Percentiles rank a stretch among this genome's conserved stretches.
phyloP scores from a whole-genome alignment of 345 rosid species.

The Punica granatum region DNA sequence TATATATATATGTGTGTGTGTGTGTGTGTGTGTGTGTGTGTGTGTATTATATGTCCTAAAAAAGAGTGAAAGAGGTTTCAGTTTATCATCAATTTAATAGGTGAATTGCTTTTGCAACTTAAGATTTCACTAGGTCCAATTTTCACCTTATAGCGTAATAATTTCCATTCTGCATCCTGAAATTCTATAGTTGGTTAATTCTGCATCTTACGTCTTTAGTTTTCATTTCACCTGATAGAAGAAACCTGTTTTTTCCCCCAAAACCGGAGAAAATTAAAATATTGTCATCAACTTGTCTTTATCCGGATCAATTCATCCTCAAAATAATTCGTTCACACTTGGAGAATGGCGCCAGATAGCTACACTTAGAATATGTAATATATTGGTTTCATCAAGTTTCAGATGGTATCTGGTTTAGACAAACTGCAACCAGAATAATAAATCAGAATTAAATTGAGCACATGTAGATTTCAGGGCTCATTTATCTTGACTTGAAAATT shows the following conservation, averaged over 20 bases:
- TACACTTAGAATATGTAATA: not conserved
- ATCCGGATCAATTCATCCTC: not conserved
- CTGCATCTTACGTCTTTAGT: not conserved
- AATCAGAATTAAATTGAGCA: not conserved
- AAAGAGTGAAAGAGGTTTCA: not conserved
- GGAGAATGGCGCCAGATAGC: not conserved
- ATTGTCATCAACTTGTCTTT: not conserved
- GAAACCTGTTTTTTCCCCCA: not conserved
- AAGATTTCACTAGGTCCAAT: not conserved
- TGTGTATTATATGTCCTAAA: not conserved
- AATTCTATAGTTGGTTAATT: not conserved
- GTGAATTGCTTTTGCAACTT: not conserved
- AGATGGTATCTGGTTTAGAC: too few relatives aligned
- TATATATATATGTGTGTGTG: too few relatives aligned
- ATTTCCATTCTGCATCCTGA: not conserved
- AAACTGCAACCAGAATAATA: not conserved
- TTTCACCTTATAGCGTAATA: not conserved
- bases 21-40: too few relatives aligned
- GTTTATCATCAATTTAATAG: not conserved
- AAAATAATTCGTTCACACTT: not conserved
- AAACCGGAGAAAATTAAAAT: not conserved
- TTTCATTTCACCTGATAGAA: not conserved
- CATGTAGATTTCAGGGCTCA: not conserved
- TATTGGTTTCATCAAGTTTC: too few relatives aligned
- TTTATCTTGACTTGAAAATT: not conserved